Evolutionary conservation across 1,284 basidiomycete species (phyloP), one percentile per base, ranked within the genome.

Genomic region (Coniferiporia weirii): DNA sequence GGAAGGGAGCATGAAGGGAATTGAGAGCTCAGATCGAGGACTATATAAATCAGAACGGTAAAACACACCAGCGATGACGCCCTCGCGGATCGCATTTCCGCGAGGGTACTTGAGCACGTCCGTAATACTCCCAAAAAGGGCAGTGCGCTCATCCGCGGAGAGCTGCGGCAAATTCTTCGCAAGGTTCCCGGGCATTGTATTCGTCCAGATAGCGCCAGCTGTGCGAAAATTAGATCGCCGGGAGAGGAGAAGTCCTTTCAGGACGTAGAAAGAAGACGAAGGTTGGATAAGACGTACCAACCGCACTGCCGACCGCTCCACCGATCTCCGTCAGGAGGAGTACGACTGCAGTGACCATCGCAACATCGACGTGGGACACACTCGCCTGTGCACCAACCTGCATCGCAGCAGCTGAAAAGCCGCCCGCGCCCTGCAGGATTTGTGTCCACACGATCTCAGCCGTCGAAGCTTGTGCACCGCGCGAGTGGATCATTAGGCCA

Each of bases 251-350:
- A 27, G 27, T 27, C 27, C 27, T 27, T 27, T 27, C 27, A 27
- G 27, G 27, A 3, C 27, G 27, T 5, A 5, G 27, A 27, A 27
- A 27, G 27, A 27, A 2, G 27, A 5, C 5, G 27, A 27, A 27
- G 2, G 27, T 5, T 27, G 27, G 27, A 38, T 13, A 13, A 56
- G 45, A 73, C 77, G 8, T 59, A 82, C 80, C 80, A 52, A 87
- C 77, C 6, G 86, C 86, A 27, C 76, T 80, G n/a, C 90, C 89
- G 17, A 89, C 77, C 0, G 82, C 82, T 17, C 84, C 85, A 49
- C 90, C 91, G 61, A 91, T 85, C 70, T 93, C 90, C 9, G 88
- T 87, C 66, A 90, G 79, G 43, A 95, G 79, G 36, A 94, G 76
- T 13, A 93, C 83, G 63, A 93, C 77, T 0, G 93, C 92, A 4